Evolutionary conservation across 1,284 basidiomycete genomes (phyloP).

Genomic region (Cryptococcus sp.): DNA sequence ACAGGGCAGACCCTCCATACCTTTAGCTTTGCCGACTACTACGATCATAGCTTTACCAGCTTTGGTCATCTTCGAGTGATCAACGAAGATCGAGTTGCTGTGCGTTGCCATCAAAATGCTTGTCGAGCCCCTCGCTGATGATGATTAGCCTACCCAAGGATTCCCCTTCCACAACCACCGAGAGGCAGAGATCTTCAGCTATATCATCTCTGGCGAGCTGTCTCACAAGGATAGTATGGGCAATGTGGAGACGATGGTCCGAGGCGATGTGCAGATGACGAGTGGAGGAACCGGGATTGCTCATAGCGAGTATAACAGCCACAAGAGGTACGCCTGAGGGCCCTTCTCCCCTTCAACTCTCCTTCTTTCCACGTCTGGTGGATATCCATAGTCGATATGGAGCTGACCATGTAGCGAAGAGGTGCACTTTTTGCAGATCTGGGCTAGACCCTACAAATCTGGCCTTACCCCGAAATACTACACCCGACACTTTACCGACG

Average conservation of each 20-base stretch:
- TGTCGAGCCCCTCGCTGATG: background rate
- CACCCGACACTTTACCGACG: constrained; percentile 75
- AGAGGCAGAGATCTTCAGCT: constrained; percentile 88
- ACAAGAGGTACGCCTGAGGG: constrained; percentile 33
- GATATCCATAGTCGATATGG: constrained; percentile 12
- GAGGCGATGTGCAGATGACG: constrained; percentile 86
- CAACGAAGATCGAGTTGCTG: constrained; percentile 82
- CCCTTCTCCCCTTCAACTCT: background rate
- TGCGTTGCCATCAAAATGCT: constrained; percentile 11
- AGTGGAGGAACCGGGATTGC: constrained; percentile 59
- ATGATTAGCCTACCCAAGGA: constrained; percentile 55
- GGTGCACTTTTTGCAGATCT: constrained; percentile 78
- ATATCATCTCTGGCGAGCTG: constrained; percentile 53
- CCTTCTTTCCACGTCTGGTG: too few species aligned
- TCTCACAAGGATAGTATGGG: constrained; percentile 73
- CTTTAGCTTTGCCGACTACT: constrained; percentile 73
- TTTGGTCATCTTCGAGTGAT: constrained; percentile 54
- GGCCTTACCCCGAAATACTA: constrained; percentile 69
- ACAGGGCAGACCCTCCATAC: constrained; percentile 71
- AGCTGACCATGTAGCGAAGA: constrained; percentile 21
- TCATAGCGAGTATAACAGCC: constrained; percentile 62
- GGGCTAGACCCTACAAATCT: constrained; percentile 61
- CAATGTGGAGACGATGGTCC: constrained; percentile 77
- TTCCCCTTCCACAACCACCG: constrained; percentile 80
- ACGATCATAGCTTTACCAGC: constrained; percentile 48